Conservation (phyloP, 2,329 filamentous ascomycete genomes). For the Nemania sp. region DNA sequence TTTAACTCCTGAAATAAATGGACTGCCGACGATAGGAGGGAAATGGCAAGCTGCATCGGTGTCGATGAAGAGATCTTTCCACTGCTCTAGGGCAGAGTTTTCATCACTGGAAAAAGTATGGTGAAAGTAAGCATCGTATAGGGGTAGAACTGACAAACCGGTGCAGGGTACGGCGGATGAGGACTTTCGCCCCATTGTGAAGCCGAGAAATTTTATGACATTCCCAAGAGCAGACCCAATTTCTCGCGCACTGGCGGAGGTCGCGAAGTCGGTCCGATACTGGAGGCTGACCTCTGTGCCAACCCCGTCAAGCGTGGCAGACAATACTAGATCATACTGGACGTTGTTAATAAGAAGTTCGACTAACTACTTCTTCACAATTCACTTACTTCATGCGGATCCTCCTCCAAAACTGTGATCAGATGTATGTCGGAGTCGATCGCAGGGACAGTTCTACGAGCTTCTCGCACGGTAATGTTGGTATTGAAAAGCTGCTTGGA, state of each 20-base stretch:
- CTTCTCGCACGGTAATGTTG: conserved; percentile 13
- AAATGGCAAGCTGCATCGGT: background rate
- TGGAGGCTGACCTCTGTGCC: background rate
- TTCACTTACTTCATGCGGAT: too few relatives aligned
- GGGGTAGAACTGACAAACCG: background rate
- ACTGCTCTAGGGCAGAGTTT: background rate
- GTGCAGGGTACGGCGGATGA: background rate
- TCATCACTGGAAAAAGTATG: background rate
- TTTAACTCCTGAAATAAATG: too few relatives aligned
- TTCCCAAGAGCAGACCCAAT: background rate
- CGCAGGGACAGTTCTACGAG: background rate
- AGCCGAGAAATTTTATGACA: conserved; percentile 1
- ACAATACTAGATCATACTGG: background rate
- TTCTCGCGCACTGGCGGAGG: background rate
- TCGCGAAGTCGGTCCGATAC: background rate
- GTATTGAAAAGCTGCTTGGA: conserved; percentile 14
- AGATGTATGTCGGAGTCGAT: too few relatives aligned
- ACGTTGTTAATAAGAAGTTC: too few relatives aligned
- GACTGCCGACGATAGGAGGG: background rate
- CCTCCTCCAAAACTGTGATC: too few relatives aligned
- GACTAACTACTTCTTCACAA: too few relatives aligned
- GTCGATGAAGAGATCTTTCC: background rate
- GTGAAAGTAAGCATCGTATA: background rate
- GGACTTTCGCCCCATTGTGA: background rate
- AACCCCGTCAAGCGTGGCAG: background rate